Conservation (phyloP, 495 filamentous ascomycete genomes). For the Mytilinidion resinicola region DNA sequence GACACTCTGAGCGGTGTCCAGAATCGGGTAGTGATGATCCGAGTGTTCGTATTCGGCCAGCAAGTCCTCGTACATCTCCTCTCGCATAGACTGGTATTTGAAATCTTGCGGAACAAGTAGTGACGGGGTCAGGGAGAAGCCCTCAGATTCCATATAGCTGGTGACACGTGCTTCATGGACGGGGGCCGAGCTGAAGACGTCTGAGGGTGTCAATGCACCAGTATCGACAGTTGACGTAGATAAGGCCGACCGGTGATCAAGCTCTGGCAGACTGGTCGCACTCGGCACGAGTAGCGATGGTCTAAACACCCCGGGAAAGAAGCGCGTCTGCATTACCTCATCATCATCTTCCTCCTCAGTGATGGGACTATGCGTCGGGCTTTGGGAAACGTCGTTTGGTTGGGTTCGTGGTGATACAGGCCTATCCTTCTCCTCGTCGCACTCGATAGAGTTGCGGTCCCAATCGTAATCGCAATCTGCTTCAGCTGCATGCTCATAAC, state of each 20-base stretch:
- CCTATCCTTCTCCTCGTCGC: conserved; percentile 4
- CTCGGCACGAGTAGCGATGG: conserved; percentile 24
- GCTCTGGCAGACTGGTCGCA: conserved; percentile 18
- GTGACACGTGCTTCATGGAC: neutral
- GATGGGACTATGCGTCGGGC: too few species aligned
- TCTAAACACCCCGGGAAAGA: conserved; percentile 12
- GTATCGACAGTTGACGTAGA: conserved; percentile 20
- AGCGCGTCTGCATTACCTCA: neutral
- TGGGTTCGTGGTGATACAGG: too few species aligned
- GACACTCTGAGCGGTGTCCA: conserved; percentile 34
- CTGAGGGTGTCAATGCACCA: conserved; percentile 19
- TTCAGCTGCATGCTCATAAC: conserved; percentile 85
- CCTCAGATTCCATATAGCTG: conserved; percentile 14
- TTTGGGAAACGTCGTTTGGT: too few species aligned
- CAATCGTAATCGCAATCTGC: conserved; percentile 88
- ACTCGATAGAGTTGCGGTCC: conserved; percentile 43
- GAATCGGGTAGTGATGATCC: conserved; percentile 42
- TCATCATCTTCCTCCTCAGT: conserved; percentile 7
- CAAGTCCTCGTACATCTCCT: conserved; percentile 47
- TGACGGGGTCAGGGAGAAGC: conserved; percentile 31
- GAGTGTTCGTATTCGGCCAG: conserved; percentile 43
- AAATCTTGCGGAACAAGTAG: conserved; percentile 19
- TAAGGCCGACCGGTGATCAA: conserved; percentile 20
- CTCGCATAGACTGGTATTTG: conserved; percentile 35
- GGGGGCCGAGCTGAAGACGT: conserved; percentile 7